These are phyloP conservation scores for Centaurea solstitialis DNA, from an alignment of 129 eudicot species.

Conservation along the genomic window DNA sequence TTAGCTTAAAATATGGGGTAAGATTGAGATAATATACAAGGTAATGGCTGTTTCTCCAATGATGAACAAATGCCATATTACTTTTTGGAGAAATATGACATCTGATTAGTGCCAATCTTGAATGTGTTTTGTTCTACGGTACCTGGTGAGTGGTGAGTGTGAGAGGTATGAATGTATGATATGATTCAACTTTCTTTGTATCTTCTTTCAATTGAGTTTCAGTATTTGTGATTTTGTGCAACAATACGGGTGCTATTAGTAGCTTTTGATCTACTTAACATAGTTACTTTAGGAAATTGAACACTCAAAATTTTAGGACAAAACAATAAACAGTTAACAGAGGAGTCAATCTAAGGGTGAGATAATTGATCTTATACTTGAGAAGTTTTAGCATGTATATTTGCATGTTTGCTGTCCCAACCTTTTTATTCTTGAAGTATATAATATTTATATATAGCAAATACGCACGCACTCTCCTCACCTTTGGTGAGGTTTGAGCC, in stretches of 20 bases:
- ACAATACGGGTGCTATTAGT: neutral
- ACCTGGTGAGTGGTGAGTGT: neutral
- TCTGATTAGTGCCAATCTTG: neutral
- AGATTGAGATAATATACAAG: neutral
- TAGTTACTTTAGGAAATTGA: neutral
- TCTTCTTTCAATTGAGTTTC: neutral
- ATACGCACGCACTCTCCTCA: neutral
- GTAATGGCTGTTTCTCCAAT: neutral
- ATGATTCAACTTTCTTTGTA: neutral
- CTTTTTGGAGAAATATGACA: neutral
- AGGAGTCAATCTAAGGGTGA: neutral
- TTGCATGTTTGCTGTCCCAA: neutral
- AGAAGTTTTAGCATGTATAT: neutral
- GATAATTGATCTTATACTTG: neutral
- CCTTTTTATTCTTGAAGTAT: neutral
- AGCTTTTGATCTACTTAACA: slow-evolving; percentile 1
- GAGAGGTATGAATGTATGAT: neutral
- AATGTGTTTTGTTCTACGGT: neutral
- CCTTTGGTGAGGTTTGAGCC: neutral
- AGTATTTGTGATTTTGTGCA: neutral
- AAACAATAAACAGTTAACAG: neutral
- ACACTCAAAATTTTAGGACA: neutral
- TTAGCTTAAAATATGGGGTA: neutral
- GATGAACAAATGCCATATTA: neutral
- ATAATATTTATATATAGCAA: neutral